Base-by-base conservation (phyloP, 2,329 filamentous ascomycete genomes). In the Trichoderma pleuroti region DNA sequence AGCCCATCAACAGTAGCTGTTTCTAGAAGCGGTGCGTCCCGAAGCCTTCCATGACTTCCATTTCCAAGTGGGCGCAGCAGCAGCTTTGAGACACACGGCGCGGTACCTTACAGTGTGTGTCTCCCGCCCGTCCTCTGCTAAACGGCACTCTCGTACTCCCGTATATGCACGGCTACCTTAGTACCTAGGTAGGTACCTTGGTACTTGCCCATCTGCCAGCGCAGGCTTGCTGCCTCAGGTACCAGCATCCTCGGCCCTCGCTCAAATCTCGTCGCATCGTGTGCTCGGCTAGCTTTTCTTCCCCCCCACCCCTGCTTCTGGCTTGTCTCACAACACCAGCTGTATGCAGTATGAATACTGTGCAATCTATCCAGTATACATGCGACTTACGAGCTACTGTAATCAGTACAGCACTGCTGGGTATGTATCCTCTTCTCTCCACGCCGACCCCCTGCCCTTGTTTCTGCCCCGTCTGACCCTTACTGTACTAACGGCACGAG, bases 11-110 rank as follows among this genome's bases (percentile, higher is more conserved):
- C 36, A 67, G 64, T 67, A 52, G 54, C 52, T 59, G 64, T 67
- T 67, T 67, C 64, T 67, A 67, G 64, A 67, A 67, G 64, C 64
- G 64, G 64, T 67, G 64, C 64, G 64, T 67, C 64, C 64, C 64
- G 64, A 67, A 59, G 54, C 52, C 64, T 32, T 26, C n/a, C n/a
- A n/a, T n/a, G 32, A 16, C 64, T 67, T 59, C 64, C 64, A 52
- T 66, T 52, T 52, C 42, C 12, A 65, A 52, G 42, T 65, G 62
- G 62, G 62, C 62, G 63, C 49, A 66, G 28, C 63, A 36, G 21
- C 49, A 30, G n/a, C n/a, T n/a, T 34, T 59, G 56, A 59, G 56
- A 59, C 56, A 59, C 56, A 59, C 56, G n/a, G 28, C 30, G 56
- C 18, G 28, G 57, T 61, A 61, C 32, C 57, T 61, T 61, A 36